phyloP scores from a whole-genome alignment of 108 stramenopile species.

The Craspedostauros australis region DNA sequence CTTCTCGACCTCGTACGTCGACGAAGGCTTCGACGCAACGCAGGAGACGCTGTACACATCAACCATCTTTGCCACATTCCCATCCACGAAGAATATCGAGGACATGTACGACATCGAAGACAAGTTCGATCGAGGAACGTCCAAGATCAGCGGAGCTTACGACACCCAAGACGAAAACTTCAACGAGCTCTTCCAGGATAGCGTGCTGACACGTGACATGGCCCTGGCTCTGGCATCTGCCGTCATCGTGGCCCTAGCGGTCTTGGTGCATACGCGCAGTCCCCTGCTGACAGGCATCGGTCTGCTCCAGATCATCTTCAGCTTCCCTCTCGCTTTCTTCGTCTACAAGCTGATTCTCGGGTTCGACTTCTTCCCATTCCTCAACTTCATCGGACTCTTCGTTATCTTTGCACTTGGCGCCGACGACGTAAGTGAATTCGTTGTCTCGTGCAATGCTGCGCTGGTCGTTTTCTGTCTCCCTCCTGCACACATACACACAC shows the following conservation, averaged over 20 bases:
- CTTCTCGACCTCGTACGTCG: constrained; percentile 31
- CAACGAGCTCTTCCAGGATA: constrained; percentile 18
- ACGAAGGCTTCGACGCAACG: constrained; percentile 26
- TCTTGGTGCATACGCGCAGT: constrained; percentile 45
- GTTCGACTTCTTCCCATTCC: constrained; percentile 50
- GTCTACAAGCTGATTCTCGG: constrained; percentile 42
- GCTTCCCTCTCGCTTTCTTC: constrained; percentile 50
- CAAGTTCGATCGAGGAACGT: constrained; percentile 20
- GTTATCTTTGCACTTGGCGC: constrained; percentile 55
- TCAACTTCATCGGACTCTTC: constrained; percentile 60
- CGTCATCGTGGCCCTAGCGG: constrained; percentile 30
- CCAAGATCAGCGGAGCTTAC: constrained; percentile 31
- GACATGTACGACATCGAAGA: constrained; percentile 26
- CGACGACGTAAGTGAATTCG: too few relatives aligned
- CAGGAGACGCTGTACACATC: constrained; percentile 23
- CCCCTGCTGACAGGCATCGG: constrained; percentile 44
- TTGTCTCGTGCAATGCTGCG: too few relatives aligned
- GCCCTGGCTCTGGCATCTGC: constrained; percentile 30
- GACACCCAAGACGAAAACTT: constrained; percentile 44
- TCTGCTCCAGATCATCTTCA: constrained; percentile 39
- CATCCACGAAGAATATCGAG: constrained; percentile 16
- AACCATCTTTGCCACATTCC: constrained; percentile 41
- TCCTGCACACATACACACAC: too few relatives aligned
- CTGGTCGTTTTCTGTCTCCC: not conserved
- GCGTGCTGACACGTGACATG: constrained; percentile 30